Evolutionary conservation across 768 basidiomycete genomes (phyloP), one percentile per base, ranked within the genome.

Genomic region (Tylopilus vinaceipallidus): DNA sequence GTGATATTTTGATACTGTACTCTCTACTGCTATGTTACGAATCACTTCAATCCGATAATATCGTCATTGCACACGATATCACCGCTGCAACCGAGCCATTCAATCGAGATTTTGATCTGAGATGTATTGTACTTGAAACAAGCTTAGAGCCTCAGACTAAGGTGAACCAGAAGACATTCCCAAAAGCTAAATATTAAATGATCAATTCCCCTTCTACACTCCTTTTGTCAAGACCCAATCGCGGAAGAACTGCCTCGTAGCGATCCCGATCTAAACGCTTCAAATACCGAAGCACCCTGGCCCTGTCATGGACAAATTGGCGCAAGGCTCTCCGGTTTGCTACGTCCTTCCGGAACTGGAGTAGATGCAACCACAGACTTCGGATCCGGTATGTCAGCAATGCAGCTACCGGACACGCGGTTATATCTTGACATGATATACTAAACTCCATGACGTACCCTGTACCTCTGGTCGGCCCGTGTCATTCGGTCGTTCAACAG

Each of bases 151-250:
- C n/a, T n/a, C n/a, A n/a, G 27, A 29, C 27, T 29, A 29, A 12
- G 12, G 6, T 29, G 27, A 6, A 29, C 27, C 12, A 36, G 32
- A 26, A 26, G 16, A 23, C 19, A 39, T 44, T 19, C 20, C 14
- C 7, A 1, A 33, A n/a, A n/a, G n/a, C n/a, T n/a, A n/a, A 35
- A 17, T 26, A 35, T 72, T 73, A 88, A 45, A 95, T 79, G 46
- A 91, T 77, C 32, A 98, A 72, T 65, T 98, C 94, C 35, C 94
- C 95, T 68, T 97, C 93, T 2, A 98, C 91, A 32, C 86, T 83
- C 53, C 76, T 75, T 27, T 80, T 76, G 55, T 94, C 88, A 19
- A 98, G 66, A 3, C 87, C 95, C 22, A 97, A 72, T 51, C 84
- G 80, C 39, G 77, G 73, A 43, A 98, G 76, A 22, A 89, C 61